Evolutionary conservation across 1,284 basidiomycete species (phyloP).

Genomic region (Apiotrichum siamense): DNA sequence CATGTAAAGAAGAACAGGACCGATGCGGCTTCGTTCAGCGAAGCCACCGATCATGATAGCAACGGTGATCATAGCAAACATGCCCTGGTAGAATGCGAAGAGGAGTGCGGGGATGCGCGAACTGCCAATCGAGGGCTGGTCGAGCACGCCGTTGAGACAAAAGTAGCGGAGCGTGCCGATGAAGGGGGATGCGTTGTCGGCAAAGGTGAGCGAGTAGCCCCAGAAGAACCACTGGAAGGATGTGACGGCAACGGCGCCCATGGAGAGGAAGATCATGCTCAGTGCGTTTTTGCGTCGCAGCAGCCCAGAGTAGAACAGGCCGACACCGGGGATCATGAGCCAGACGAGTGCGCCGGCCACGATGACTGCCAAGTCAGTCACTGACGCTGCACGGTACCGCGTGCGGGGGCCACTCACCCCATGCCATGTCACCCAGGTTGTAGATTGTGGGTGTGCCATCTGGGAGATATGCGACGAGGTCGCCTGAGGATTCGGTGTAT

Average conservation of each 20-base stretch:
- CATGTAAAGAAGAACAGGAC: conserved; percentile 79
- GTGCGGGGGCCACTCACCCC: conserved; percentile 51
- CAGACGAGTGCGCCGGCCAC: conserved; percentile 64
- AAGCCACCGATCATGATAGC: conserved; percentile 80
- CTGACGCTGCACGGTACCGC: too few relatives aligned
- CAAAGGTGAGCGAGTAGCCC: conserved; percentile 52
- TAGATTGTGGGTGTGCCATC: conserved; percentile 46
- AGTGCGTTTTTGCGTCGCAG: conserved; percentile 82
- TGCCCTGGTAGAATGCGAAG: conserved; percentile 66
- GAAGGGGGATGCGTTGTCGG: conserved; percentile 44
- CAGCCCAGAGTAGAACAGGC: conserved; percentile 73
- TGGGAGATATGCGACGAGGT: conserved; percentile 43
- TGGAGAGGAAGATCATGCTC: conserved; percentile 80
- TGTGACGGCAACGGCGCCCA: conserved; percentile 68
- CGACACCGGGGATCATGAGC: conserved; percentile 85
- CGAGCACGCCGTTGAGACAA: conserved; percentile 72
- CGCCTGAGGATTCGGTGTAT: conserved; percentile 33
- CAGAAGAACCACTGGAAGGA: conserved; percentile 52
- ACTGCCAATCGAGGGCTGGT: conserved; percentile 64
- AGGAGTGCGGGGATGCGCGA: conserved; percentile 69
- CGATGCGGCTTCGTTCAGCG: conserved; percentile 82
- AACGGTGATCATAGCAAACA: conserved; percentile 53
- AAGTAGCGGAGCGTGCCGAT: conserved; percentile 63
- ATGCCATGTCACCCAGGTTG: conserved; percentile 55
- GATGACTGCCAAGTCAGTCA: too few relatives aligned